phyloP scores from a whole-genome alignment of 306 rosid genomes.

The Cicer bijugum region DNA sequence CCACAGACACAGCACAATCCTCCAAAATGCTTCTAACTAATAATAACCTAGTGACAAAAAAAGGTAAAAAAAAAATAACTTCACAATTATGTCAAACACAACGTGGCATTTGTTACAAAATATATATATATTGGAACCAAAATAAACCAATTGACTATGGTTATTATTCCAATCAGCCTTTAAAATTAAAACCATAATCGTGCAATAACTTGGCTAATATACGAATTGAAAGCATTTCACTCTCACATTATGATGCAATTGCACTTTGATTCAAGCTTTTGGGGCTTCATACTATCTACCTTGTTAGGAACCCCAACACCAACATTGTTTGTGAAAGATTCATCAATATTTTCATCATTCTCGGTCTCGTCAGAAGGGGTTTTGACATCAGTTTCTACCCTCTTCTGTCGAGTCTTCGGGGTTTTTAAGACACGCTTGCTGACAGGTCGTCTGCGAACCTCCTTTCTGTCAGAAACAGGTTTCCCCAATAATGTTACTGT shows the following conservation, averaged over 20 bases:
- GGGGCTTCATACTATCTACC: constrained; percentile 77
- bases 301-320: constrained; percentile 76
- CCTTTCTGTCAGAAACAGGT: constrained; percentile 63
- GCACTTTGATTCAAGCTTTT: constrained; percentile 88
- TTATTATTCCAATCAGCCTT: constrained; percentile 57
- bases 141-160: constrained; percentile 56
- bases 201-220: constrained; percentile 33
- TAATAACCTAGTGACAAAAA: constrained; percentile 51
- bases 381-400: constrained; percentile 61
- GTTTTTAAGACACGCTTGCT: constrained; percentile 62
- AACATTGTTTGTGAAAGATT: constrained; percentile 56
- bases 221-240: constrained; percentile 36
- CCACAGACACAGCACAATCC: constrained; percentile 52
- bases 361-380: constrained; percentile 54
- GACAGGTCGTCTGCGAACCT: constrained; percentile 51
- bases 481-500: constrained; percentile 72
- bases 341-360: constrained; percentile 70
- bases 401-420: constrained; percentile 62
- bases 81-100: constrained; percentile 76
- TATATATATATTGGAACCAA: constrained; percentile 52
- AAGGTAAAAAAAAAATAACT: constrained; percentile 43
- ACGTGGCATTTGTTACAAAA: constrained; percentile 67
- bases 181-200: constrained; percentile 44
- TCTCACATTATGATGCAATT: constrained; percentile 95
- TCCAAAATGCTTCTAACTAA: constrained; percentile 54